These are phyloP conservation scores for Xenoacremonium recifei DNA, from an alignment of 2,329 filamentous ascomycete genomes.

Conservation along the genomic window DNA sequence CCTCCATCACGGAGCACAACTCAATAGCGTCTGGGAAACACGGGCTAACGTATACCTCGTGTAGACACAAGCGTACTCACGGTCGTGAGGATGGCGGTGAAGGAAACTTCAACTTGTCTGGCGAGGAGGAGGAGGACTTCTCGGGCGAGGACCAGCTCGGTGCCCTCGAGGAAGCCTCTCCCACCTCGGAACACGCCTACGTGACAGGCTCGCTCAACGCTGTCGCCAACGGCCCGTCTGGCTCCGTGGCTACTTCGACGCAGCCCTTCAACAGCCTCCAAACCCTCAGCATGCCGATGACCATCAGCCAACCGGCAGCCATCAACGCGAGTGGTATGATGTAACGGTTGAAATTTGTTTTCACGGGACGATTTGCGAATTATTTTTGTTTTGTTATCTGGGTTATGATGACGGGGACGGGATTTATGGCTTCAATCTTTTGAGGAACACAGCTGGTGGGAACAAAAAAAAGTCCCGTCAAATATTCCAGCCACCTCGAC, in stretches of 20 bases:
- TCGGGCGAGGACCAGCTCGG: slow-evolving; percentile 82
- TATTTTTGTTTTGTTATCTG: slow-evolving; percentile 22
- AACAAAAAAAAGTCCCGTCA: too few species aligned
- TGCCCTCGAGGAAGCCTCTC: slow-evolving; percentile 75
- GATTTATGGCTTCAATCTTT: slow-evolving; percentile 26
- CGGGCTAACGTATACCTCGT: slow-evolving; percentile 12
- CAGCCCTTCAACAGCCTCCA: slow-evolving; percentile 57
- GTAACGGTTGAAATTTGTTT: slow-evolving; percentile 27
- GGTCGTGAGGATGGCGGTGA: slow-evolving; percentile 64
- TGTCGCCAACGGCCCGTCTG: slow-evolving; percentile 33
- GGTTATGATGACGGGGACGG: slow-evolving; percentile 28
- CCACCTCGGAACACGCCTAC: slow-evolving; percentile 67
- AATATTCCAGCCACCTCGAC: too few species aligned
- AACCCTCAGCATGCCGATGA: slow-evolving; percentile 64
- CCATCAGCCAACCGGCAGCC: slow-evolving; percentile 54
- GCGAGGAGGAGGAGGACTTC: slow-evolving; percentile 82
- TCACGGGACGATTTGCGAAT: slow-evolving; percentile 23
- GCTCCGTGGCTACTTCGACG: slow-evolving; percentile 21
- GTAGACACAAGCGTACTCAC: slow-evolving; percentile 78
- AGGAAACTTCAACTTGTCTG: slow-evolving; percentile 61
- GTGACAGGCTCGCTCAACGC: slow-evolving; percentile 51
- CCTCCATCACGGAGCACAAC: background rate
- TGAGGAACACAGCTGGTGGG: slow-evolving; percentile 19
- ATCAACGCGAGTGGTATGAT: slow-evolving; percentile 46
- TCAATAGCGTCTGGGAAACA: background rate